Conservation (phyloP, 2,329 filamentous ascomycete species). For the Mariannaea sp. region DNA sequence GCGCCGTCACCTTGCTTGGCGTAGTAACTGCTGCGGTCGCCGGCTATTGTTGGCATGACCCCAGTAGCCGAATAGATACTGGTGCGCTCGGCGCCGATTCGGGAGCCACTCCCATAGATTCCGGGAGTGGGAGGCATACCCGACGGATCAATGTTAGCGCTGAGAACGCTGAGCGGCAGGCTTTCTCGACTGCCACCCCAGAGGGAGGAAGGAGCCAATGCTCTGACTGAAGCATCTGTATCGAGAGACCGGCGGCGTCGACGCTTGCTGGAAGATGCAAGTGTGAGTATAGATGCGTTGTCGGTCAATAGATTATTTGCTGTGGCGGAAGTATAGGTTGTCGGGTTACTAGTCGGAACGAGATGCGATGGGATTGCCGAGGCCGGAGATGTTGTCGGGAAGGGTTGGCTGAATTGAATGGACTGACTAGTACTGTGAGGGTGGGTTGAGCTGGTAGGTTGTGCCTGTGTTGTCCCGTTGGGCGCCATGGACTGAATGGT, state of each 20-base stretch:
- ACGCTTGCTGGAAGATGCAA: conserved; percentile 81
- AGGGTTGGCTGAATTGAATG: conserved; percentile 69
- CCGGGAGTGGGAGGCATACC: conserved; percentile 53
- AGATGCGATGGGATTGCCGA: conserved; percentile 76
- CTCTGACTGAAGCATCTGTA: conserved; percentile 83
- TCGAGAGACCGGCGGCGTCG: conserved; percentile 79
- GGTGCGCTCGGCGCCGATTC: conserved; percentile 64
- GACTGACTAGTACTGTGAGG: conserved; percentile 51
- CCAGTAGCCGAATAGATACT: conserved; percentile 82
- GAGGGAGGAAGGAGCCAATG: conserved; percentile 79
- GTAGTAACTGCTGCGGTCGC: conserved; percentile 83
- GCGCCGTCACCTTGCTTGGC: conserved; percentile 72
- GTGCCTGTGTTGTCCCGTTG: conserved; percentile 48
- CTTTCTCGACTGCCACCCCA: conserved; percentile 83
- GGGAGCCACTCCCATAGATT: conserved; percentile 57
- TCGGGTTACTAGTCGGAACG: conserved; percentile 61
- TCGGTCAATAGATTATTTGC: conserved; percentile 83
- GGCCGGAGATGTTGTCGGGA: conserved; percentile 66
- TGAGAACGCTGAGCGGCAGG: conserved; percentile 77
- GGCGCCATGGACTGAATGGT: conserved; percentile 79
- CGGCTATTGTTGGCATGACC: conserved; percentile 65
- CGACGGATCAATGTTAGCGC: conserved; percentile 65
- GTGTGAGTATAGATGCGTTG: conserved; percentile 82
- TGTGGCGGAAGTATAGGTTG: conserved; percentile 77
- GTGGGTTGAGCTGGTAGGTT: conserved; percentile 42